These are phyloP conservation scores for Barbarea vulgaris DNA, from an alignment of 345 rosid species.

Conservation along the genomic window DNA sequence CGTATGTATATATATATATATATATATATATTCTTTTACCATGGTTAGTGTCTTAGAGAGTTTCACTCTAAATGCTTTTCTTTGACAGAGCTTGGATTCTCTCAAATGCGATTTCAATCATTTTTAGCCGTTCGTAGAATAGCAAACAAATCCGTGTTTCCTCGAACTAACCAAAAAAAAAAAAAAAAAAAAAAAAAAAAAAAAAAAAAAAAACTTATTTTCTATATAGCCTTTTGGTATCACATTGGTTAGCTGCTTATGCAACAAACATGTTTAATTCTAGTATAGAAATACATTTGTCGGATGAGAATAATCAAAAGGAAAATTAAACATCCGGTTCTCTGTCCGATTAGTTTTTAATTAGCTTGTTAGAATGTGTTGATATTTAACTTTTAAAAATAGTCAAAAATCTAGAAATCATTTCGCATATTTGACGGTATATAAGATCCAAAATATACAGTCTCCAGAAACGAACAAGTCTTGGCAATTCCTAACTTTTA, in stretches of 20 bases:
- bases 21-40: no score
- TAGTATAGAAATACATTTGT: not conserved
- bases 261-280: not conserved
- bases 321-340: not conserved
- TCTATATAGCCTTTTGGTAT: not conserved
- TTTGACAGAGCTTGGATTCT: no score
- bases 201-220: no score
- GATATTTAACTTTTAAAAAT: not conserved
- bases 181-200: no score
- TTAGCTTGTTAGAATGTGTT: not conserved
- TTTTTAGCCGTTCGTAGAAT: no score
- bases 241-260: not conserved
- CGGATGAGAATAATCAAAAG: not conserved
- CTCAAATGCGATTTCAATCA: no score
- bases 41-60: no score
- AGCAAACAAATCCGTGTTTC: no score
- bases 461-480: not conserved
- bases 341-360: not conserved
- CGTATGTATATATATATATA: no score
- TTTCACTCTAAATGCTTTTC: no score
- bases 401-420: not conserved
- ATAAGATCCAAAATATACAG: not conserved
- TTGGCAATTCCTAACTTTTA: not conserved
- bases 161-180: no score
- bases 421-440: not conserved